These are phyloP conservation scores for Hibiscus syriacus DNA, from an alignment of 345 rosid species.

Conservation along the genomic window DNA sequence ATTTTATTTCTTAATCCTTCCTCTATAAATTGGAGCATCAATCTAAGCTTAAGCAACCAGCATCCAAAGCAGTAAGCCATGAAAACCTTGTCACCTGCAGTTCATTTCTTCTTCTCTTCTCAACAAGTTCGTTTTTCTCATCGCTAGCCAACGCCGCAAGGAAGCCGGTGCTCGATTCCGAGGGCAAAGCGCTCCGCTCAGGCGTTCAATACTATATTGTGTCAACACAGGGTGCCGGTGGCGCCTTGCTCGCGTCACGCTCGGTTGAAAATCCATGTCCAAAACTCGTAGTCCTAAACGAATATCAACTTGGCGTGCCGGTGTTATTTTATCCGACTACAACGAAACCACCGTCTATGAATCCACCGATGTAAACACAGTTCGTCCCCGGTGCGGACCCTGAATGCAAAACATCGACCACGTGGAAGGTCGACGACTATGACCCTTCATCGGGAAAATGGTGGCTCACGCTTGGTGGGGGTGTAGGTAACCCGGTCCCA, in stretches of 20 bases:
- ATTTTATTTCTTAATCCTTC: no score
- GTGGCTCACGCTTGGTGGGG: neutral
- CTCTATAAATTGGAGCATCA: neutral
- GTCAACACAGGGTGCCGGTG: neutral
- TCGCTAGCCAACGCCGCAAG: neutral
- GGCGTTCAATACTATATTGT: neutral
- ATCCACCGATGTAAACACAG: neutral
- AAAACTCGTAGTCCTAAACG: neutral
- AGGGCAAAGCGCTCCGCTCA: neutral
- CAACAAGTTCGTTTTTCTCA: neutral
- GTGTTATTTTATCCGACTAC: neutral
- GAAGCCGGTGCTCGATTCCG: neutral
- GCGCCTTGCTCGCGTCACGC: neutral
- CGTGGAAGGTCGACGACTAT: neutral
- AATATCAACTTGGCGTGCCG: rapidly evolving
- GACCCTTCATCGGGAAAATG: neutral
- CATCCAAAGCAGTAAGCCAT: neutral
- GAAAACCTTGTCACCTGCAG: neutral
- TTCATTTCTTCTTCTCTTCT: neutral
- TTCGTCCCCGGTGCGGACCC: neutral
- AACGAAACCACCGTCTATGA: neutral
- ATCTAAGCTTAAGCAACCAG: neutral
- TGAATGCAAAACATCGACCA: neutral
- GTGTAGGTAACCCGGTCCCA: neutral
- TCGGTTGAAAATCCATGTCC: rapidly evolving